Evolutionary conservation across 805 yeast genomes (phyloP), one percentile per base, ranked within the genome.

Genomic region (Candida quercuum): DNA sequence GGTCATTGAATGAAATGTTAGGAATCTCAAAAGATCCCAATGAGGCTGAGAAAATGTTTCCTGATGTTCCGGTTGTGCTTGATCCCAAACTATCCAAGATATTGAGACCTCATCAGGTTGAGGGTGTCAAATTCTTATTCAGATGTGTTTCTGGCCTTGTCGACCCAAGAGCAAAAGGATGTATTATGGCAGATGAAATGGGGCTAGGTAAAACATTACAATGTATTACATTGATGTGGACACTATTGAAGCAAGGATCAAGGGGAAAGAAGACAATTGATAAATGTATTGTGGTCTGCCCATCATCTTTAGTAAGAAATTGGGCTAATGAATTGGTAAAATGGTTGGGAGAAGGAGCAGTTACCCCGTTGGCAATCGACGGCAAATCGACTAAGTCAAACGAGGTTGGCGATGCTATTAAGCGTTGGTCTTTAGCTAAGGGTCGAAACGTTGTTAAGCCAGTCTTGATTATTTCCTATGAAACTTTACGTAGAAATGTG

Each of bases 101-200:
- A 30, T 66, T 93, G 33, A 74, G 99, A 47, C 99, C 99, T 1
- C 99, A 93, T 67, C 99, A 93, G 59, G 80, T 93, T 5, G 95
- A 91, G 34, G 99, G 99, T 45, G 96, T 91, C 29, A 77, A 86
- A 57, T 93, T 93, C 56, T 63, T 93, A 40, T 93, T 88, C 53
- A 65, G 89, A 38, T 91, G 99, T 60, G 87, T 95, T 0, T 74
- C 96, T 1, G 99, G 99, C 0, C 61, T 89, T 24, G 74, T 81
- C 20, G 87, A 83, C 56, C 74, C 86, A 7, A 69, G 82, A 24
- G 97, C 97, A 0, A 78, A 83, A 52, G 99, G 99, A 3, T 91
- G 97, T 55, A 91, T 91, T 35, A 91, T 91, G 98, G 97, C 97
- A 0, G 97, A 88, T 63, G 97, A 86, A 59, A 88, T 88, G 97